Base-by-base conservation (phyloP, 257 asterid genomes). In the Cruciata laevipes region DNA sequence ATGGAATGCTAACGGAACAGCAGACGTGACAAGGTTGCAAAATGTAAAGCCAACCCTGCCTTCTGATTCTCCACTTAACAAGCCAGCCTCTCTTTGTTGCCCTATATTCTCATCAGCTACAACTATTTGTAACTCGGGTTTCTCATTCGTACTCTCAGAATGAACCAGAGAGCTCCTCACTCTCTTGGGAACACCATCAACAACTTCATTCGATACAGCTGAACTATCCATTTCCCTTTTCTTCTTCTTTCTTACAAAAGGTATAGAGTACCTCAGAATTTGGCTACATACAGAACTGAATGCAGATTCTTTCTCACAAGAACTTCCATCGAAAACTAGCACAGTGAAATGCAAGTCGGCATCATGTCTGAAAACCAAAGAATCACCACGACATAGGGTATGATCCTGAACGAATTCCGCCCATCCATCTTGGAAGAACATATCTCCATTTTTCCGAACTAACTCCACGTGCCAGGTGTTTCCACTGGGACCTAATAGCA, bases 281-380 rank as follows among this genome's bases (percentile, higher is more conserved):
- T 85, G 95, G 77, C 85, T 80, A 82, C 84, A 81, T 40, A 71
- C 77, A 67, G 89, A 86, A 42, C 69, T 75, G 70, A 82, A 84
- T 64, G 96, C 77, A 57, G 75, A 69, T 73, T 79, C 95, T 81
- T 91, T 91, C 84, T 91, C 96, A 63, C 98, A 91, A 72, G 82
- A 80, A 69, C 83, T 80, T 68, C 68, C 78, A 67, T 91, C 95
- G 70, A 91, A 91, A 69, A 86, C 66, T 82, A 80, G 98, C 75
- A 91, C 95, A 1, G 83, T 69, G 68, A 91, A 91, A 62, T 77
- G 74, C 75, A 89, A 81, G 65, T 85, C 79, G 27, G 96, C 96
- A 57, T 91, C 87, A 49, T 89, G 82, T 77, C 95, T 79, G 75
- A 85, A 82, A 38, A 82, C 72, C 73, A 85, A 77, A 63, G 80